A percentile compares a stretch with the other conserved stretches of the same genome.
These are phyloP conservation scores for Lentinula detonsa DNA, from an alignment of 768 basidiomycete species.

Conservation along the genomic window DNA sequence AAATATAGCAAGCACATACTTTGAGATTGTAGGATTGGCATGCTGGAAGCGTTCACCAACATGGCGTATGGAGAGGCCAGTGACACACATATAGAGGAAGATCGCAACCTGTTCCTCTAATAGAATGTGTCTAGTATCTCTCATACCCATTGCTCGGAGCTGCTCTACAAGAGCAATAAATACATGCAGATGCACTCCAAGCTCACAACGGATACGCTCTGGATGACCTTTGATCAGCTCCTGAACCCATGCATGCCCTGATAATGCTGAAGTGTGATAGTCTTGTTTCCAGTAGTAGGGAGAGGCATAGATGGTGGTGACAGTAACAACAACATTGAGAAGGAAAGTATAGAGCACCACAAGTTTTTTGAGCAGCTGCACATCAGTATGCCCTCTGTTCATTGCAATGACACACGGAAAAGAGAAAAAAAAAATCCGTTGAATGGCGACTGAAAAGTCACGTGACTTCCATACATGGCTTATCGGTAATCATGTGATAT, in stretches of 20 bases:
- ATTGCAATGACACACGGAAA: too few relatives aligned
- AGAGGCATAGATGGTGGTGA: constrained; percentile 2
- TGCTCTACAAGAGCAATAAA: constrained; percentile 12
- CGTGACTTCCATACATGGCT: too few relatives aligned
- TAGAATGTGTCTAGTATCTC: constrained; percentile 6
- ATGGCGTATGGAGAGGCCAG: constrained; percentile 13
- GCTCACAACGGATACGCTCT: constrained; percentile 13
- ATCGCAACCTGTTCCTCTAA: constrained; percentile 14
- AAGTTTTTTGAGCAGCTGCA: not conserved
- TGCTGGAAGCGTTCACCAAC: constrained; percentile 18
- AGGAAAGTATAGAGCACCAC: not conserved
- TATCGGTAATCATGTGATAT: too few relatives aligned
- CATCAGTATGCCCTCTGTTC: too few relatives aligned
- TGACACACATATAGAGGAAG: constrained; percentile 15
- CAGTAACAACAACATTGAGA: not conserved
- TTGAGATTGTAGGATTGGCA: constrained; percentile 16
- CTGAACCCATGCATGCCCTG: constrained; percentile 15
- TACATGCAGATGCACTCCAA: constrained; percentile 16
- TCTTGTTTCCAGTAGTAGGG: constrained; percentile 8
- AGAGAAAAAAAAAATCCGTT: too few relatives aligned
- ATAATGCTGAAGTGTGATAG: constrained; percentile 18
- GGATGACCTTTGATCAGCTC: constrained; percentile 19
- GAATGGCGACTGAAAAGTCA: too few relatives aligned
- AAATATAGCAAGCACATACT: not conserved
- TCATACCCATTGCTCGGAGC: constrained; percentile 4